phyloP scores from a whole-genome alignment of 768 basidiomycete species.

The Tylopilus sp. region DNA sequence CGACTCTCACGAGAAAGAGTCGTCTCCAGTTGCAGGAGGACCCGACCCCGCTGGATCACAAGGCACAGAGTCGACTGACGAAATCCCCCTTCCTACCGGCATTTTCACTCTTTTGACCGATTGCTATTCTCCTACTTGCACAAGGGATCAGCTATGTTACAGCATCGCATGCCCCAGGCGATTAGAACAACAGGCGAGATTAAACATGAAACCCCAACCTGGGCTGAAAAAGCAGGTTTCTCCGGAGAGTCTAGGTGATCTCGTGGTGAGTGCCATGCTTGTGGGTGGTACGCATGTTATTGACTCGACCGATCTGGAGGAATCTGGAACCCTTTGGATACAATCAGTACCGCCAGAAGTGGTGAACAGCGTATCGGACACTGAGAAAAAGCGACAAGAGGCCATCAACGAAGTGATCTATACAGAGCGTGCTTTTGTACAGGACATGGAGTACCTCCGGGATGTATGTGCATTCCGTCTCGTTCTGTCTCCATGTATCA shows the following conservation, averaged over 20 bases:
- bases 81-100: conserved; percentile 77
- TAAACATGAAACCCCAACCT: conserved; percentile 93
- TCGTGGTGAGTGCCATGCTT: conserved; percentile 49
- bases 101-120: conserved; percentile 96
- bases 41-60: conserved; percentile 29
- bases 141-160: conserved; percentile 91
- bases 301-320: conserved; percentile 39
- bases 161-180: conserved; percentile 94
- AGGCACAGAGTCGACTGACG: conserved; percentile 50
- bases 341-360: conserved; percentile 95
- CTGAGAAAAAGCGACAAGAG: conserved; percentile 94
- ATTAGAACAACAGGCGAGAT: conserved; percentile 87
- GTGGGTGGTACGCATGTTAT: neutral
- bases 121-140: conserved; percentile 98
- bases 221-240: conserved; percentile 84
- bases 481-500: neutral
- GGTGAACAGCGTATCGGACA: conserved; percentile 85
- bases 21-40: conserved; percentile 25
- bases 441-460: conserved; percentile 96
- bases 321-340: conserved; percentile 89
- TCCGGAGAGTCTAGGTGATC: conserved; percentile 75
- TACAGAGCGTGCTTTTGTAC: conserved; percentile 96
- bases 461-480: conserved; percentile 57
- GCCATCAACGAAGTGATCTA: conserved; percentile 95
- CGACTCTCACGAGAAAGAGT: conserved; percentile 36